A percentile compares a stretch with the other conserved stretches of the same genome.
phyloP scores from a whole-genome alignment of 768 basidiomycete species.

The Lentinula sp. region DNA sequence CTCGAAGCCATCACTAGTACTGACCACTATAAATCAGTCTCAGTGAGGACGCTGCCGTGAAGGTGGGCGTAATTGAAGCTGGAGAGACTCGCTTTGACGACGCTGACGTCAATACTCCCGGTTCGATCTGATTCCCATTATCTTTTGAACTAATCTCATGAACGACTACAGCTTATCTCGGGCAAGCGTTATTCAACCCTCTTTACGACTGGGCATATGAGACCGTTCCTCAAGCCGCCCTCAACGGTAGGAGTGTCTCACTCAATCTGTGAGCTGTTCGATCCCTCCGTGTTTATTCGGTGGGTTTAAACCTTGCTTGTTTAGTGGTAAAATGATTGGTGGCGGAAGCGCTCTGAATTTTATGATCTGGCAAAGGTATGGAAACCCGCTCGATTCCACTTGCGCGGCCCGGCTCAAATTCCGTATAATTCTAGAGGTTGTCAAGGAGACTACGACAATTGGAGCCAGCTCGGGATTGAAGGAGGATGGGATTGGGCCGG shows the following conservation, averaged over 20 bases:
- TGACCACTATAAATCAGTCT: neutral
- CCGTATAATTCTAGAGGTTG: constrained; percentile 3
- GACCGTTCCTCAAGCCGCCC: constrained; percentile 9
- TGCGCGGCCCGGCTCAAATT: too few species aligned
- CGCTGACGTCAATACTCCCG: constrained; percentile 13
- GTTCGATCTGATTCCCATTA: neutral
- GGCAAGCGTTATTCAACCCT: constrained; percentile 10
- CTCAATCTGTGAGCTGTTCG: neutral
- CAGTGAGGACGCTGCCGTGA: constrained; percentile 5
- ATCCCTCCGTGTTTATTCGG: neutral
- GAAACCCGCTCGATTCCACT: too few species aligned
- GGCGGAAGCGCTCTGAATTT: constrained; percentile 16
- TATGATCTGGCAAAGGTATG: constrained; percentile 9
- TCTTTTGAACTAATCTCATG: neutral
- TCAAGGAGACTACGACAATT: constrained; percentile 15
- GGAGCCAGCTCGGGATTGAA: constrained; percentile 11
- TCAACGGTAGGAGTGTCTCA: neutral
- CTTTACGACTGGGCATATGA: constrained; percentile 13
- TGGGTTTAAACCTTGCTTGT: neutral
- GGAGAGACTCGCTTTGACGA: constrained; percentile 11
- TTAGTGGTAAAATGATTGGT: constrained; percentile 18
- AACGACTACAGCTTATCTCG: constrained; percentile 5
- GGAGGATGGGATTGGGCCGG: constrained; percentile 7
- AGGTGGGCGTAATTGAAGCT: constrained; percentile 18
- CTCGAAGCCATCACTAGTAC: neutral